These are phyloP conservation scores for Trichosporon coremiiforme DNA, from an alignment of 1,284 basidiomycete species.

Conservation along the genomic window DNA sequence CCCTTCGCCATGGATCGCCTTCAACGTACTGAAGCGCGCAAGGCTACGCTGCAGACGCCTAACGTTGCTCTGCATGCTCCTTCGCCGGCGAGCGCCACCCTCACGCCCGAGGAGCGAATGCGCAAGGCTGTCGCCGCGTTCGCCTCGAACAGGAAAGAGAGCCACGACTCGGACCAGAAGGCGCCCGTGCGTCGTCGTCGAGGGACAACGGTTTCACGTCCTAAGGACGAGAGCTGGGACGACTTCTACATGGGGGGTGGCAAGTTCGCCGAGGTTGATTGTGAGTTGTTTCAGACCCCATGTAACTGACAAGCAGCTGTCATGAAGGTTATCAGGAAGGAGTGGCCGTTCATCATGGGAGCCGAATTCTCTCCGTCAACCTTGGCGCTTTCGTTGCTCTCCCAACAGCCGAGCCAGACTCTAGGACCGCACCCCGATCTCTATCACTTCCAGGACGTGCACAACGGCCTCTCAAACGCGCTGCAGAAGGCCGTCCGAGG, in stretches of 20 bases:
- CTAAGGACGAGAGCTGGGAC: conserved; percentile 38
- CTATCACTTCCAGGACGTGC: conserved; percentile 45
- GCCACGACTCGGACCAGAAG: conserved; percentile 15
- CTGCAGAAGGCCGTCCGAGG: conserved; percentile 61
- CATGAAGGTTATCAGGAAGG: conserved; percentile 78
- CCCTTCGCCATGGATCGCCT: conserved; percentile 49
- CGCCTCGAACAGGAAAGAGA: conserved; percentile 38
- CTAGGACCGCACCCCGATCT: conserved; percentile 43
- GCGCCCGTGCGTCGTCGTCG: conserved; percentile 18
- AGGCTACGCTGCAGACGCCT: conserved; percentile 34
- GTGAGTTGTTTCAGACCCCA: conserved; percentile 30
- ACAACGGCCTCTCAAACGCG: conserved; percentile 45
- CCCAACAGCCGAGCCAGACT: conserved; percentile 63
- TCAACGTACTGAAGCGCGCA: conserved; percentile 44
- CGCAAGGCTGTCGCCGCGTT: conserved; percentile 52
- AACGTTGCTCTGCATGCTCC: conserved; percentile 24
- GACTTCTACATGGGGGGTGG: conserved; percentile 38
- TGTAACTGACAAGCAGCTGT: conserved; percentile 62
- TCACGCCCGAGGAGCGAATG: conserved; percentile 24
- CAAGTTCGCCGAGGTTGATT: conserved; percentile 55
- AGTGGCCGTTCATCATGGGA: conserved; percentile 86
- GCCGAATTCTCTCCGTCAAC: conserved; percentile 92
- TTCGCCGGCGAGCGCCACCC: not conserved
- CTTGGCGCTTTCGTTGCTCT: conserved; percentile 80
- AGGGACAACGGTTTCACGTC: conserved; percentile 26